Conservation (phyloP, 768 basidiomycete genomes). For the Termitomyces sp. region DNA sequence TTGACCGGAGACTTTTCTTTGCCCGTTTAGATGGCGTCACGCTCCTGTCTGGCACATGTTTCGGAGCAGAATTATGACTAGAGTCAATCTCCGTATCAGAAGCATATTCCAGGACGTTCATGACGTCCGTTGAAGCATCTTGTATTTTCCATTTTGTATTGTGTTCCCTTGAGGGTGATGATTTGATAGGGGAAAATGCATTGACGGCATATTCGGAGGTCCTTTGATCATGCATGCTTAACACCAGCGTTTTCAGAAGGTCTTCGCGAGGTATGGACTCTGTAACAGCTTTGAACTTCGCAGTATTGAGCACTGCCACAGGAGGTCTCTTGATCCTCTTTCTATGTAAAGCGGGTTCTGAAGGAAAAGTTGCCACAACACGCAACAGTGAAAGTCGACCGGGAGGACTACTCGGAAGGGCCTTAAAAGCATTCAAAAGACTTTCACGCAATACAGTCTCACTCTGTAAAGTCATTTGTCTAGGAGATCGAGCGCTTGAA, state of each 20-base stretch:
- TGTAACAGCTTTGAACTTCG: neutral
- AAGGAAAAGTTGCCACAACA: neutral
- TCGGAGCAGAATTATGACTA: neutral
- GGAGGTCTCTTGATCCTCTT: neutral
- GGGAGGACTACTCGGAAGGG: neutral
- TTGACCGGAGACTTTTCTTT: neutral
- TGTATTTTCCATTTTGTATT: no score
- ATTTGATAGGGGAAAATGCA: no score
- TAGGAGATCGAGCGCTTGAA: neutral
- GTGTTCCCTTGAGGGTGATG: no score
- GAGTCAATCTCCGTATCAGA: no score
- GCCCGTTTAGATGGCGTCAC: neutral
- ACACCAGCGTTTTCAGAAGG: neutral
- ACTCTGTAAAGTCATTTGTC: neutral
- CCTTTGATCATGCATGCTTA: conserved; percentile 3
- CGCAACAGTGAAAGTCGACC: neutral
- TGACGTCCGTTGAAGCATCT: neutral
- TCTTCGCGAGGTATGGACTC: neutral
- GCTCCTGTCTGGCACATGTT: neutral
- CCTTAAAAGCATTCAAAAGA: neutral
- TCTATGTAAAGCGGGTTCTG: neutral
- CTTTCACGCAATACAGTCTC: neutral
- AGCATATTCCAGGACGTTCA: neutral
- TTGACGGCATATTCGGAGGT: neutral
- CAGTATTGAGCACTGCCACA: neutral